These are phyloP conservation scores for Ceratocystis cacaofunesta DNA, from an alignment of 2,329 filamentous ascomycete species.

Conservation along the genomic window DNA sequence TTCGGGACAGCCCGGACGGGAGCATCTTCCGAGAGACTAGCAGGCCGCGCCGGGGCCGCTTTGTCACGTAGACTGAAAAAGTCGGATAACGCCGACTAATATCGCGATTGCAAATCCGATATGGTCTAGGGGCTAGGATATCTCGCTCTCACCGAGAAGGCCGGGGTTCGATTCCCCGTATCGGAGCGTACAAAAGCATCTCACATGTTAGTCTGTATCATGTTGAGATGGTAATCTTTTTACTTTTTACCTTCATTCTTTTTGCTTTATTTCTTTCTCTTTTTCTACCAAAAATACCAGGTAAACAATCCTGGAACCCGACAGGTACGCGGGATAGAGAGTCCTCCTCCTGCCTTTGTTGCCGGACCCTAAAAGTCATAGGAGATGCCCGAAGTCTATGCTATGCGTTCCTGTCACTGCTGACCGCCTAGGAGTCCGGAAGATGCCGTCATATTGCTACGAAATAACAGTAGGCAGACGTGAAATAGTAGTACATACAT, in stretches of 20 bases:
- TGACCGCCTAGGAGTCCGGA: too few species aligned
- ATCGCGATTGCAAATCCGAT: conserved; percentile 6
- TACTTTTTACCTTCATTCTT: neutral
- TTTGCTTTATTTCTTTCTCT: neutral
- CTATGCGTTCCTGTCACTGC: too few species aligned
- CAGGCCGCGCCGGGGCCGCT: neutral
- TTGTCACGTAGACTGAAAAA: neutral
- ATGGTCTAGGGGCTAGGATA: conserved; percentile 18
- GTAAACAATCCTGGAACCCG: too few species aligned
- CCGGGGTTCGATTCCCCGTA: conserved; percentile 20
- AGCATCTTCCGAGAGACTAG: neutral
- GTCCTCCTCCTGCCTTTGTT: too few species aligned
- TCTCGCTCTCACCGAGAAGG: conserved; percentile 19
- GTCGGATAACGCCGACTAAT: too few species aligned
- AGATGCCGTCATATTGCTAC: too few species aligned
- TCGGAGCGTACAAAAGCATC: conserved; percentile 6
- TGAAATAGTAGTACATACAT: too few species aligned
- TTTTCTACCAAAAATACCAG: neutral
- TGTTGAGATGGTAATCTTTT: neutral
- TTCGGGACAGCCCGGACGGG: neutral
- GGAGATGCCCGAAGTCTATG: too few species aligned
- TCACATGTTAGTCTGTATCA: neutral
- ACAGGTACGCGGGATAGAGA: too few species aligned
- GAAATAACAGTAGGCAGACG: too few species aligned
- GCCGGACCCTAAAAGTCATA: too few species aligned